Evolutionary conservation across 2,329 filamentous ascomycete genomes (phyloP).

Genomic region (Penicillium sp.): DNA sequence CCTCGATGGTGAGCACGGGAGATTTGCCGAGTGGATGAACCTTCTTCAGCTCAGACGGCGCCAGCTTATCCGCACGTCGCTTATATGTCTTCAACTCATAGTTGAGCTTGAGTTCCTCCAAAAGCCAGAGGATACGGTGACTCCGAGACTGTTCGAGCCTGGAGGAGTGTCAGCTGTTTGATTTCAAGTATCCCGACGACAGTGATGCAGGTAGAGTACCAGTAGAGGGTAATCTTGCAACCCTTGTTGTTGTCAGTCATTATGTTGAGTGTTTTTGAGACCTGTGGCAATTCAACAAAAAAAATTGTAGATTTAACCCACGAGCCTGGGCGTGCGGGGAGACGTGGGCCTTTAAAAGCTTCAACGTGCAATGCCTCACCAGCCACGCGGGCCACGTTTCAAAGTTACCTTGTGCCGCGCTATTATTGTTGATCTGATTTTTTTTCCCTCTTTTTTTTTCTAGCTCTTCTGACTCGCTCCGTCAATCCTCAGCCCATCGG

Average conservation of each 20-base stretch:
- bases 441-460: no score
- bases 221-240: conserved; percentile 58
- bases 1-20: conserved; percentile 64
- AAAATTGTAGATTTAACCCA: no score
- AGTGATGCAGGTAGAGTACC: conserved; percentile 38
- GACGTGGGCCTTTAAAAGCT: no score
- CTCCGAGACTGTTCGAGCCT: conserved; percentile 81
- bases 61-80: conserved; percentile 58
- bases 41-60: conserved; percentile 68
- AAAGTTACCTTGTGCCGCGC: no score
- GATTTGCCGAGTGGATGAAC: conserved; percentile 84
- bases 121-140: conserved; percentile 77
- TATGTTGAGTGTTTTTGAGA: neutral
- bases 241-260: conserved; percentile 23
- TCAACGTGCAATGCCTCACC: no score
- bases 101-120: conserved; percentile 72
- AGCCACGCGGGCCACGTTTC: no score
- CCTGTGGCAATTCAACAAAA: neutral
- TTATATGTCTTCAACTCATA: conserved; percentile 79
- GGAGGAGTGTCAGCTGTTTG: neutral
- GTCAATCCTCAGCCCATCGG: no score
- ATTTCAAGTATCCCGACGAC: conserved; percentile 2
- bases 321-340: no score
- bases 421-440: no score
- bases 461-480: no score